phyloP scores from a whole-genome alignment of 2,329 filamentous ascomycete genomes.

The Fusarium virguliforme region DNA sequence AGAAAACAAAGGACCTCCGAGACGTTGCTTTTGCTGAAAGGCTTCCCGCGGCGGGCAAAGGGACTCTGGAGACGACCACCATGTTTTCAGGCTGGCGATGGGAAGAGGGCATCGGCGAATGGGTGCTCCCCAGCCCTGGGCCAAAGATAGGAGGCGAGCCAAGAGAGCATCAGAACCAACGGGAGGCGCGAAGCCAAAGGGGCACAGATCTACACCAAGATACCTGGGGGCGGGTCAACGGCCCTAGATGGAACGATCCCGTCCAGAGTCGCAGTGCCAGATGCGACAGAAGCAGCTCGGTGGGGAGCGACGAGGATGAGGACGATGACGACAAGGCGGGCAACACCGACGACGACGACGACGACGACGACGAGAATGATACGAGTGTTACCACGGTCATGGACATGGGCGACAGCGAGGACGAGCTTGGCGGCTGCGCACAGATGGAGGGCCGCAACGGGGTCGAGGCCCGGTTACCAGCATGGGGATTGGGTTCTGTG shows the following conservation, averaged over 20 bases:
- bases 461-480: slow-evolving; percentile 11
- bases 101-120: slow-evolving; percentile 62
- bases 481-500: slow-evolving; percentile 8
- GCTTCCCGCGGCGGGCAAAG: slow-evolving; percentile 48
- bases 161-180: slow-evolving; percentile 18
- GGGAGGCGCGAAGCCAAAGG: slow-evolving; percentile 23
- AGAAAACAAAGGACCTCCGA: slow-evolving; percentile 67
- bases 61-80: slow-evolving; percentile 29
- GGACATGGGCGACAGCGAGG: slow-evolving; percentile 40
- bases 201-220: slow-evolving; percentile 32
- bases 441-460: slow-evolving; percentile 8
- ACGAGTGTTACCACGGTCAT: slow-evolving; percentile 37
- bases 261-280: slow-evolving; percentile 17
- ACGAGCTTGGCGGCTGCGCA: slow-evolving; percentile 44
- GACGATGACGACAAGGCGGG: slow-evolving; percentile 24
- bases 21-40: slow-evolving; percentile 70
- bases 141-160: slow-evolving; percentile 31
- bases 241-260: slow-evolving; percentile 28
- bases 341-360: slow-evolving; percentile 11
- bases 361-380: slow-evolving; percentile 23
- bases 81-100: slow-evolving; percentile 59
- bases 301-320: slow-evolving; percentile 33
- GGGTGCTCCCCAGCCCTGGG: slow-evolving; percentile 52
- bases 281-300: slow-evolving; percentile 19
- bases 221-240: slow-evolving; percentile 26